Evolutionary conservation across 164 flowering plant genomes (phyloP).

Genomic region (Sextonia rubra): DNA sequence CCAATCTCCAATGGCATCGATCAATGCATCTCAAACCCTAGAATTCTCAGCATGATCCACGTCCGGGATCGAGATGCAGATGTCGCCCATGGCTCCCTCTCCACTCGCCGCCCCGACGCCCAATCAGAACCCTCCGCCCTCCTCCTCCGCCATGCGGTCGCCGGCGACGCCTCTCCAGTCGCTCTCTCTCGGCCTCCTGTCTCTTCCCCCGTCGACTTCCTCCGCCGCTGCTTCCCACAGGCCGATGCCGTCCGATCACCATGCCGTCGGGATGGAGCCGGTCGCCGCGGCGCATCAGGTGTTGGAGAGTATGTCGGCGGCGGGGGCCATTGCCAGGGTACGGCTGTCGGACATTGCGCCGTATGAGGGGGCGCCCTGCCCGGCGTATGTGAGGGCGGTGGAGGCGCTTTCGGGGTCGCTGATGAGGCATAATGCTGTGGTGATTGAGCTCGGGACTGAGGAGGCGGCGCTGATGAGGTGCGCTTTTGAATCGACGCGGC

Average conservation of each 20-base stretch:
- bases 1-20: too few relatives aligned
- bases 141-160: slow-evolving; percentile 20
- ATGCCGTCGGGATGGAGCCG: slow-evolving; percentile 26
- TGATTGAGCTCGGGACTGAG: slow-evolving; percentile 65
- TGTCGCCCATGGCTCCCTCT: slow-evolving; percentile 25
- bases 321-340: slow-evolving; percentile 31
- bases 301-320: slow-evolving; percentile 12
- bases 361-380: slow-evolving; percentile 69
- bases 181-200: slow-evolving; percentile 25
- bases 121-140: slow-evolving; percentile 12
- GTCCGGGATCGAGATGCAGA: slow-evolving; percentile 21
- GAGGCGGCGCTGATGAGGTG: slow-evolving; percentile 73
- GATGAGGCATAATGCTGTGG: slow-evolving; percentile 71
- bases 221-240: background rate
- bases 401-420: slow-evolving; percentile 75
- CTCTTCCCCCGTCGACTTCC: slow-evolving; percentile 17
- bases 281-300: slow-evolving; percentile 27
- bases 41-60: slow-evolving; percentile 7
- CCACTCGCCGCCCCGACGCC: slow-evolving; percentile 19
- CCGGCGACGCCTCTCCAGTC: slow-evolving; percentile 19
- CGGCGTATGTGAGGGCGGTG: slow-evolving; percentile 53
- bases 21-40: background rate
- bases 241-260: slow-evolving; percentile 7
- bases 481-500: slow-evolving; percentile 62
- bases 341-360: slow-evolving; percentile 64